phyloP scores from a whole-genome alignment of 1,284 basidiomycete species.

The Leccinum subrobustum region DNA sequence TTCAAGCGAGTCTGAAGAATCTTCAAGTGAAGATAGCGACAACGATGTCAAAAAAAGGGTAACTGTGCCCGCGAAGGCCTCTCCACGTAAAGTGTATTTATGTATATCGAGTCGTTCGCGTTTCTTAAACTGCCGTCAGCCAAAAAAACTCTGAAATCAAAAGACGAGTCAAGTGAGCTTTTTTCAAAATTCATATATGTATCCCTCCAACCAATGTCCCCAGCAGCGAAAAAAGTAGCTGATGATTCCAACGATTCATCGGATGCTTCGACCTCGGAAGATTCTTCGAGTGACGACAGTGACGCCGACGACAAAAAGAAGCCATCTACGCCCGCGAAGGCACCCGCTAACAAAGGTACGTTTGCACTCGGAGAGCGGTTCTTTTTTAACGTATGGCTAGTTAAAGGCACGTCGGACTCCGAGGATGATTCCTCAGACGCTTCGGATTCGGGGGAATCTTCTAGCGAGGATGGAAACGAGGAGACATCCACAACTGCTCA shows the following conservation, averaged over 20 bases:
- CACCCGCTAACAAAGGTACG: background rate
- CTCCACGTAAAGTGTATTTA: slow-evolving; percentile 4
- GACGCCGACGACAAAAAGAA: background rate
- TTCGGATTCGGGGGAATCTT: slow-evolving; percentile 20
- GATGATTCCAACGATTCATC: background rate
- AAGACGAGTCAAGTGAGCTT: background rate
- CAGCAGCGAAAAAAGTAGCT: background rate
- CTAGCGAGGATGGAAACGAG: slow-evolving; percentile 5
- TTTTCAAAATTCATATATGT: background rate
- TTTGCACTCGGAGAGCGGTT: background rate
- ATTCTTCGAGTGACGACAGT: background rate
- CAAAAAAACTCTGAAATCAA: background rate
- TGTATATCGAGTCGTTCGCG: background rate
- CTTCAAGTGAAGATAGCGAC: slow-evolving; percentile 12
- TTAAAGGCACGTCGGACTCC: background rate
- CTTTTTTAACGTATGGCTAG: background rate
- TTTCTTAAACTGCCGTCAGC: background rate
- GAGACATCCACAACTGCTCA: background rate
- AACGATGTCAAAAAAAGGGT: background rate
- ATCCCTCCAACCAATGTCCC: background rate
- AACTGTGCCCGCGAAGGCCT: background rate
- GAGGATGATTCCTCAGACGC: slow-evolving; percentile 5
- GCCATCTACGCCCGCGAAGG: background rate
- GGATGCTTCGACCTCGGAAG: background rate
- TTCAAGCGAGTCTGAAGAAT: slow-evolving; percentile 11